Base-by-base conservation (phyloP, 1,139 yeast genomes). In the Sugiyamaella xylanicola region DNA sequence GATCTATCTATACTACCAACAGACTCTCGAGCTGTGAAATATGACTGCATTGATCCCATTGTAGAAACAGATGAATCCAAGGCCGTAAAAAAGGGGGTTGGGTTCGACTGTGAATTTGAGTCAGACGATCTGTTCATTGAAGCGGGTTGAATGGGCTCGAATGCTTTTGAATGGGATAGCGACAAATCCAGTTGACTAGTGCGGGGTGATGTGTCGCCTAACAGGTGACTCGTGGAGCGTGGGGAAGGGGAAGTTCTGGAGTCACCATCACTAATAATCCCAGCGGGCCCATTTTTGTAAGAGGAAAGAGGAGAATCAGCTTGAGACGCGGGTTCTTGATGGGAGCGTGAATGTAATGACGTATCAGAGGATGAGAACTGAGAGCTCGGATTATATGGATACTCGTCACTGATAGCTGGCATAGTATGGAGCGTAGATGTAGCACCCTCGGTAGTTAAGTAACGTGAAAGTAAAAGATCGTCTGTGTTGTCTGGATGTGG, bases 11-110 rank as follows among this genome's bases (percentile, higher is more conserved):
- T 36, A 41, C 40, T 35, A 46, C 2, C 42, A 21, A 46, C 40
- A 15, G 52, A 48, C 22, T 48, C 52, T 29, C 46, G 15, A 15
- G 52, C 52, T 27, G 52, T 48, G 19, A 48, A 48, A 40, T 48
- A 48, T 1, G 52, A 48, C 19, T 48, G 52, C 52, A 48, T 48
- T 4, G 52, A 48, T 9, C 17, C 45, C 52, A 48, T 41, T 3
- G 52, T 48, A 3, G 52, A 48, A 11, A 48, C 52, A 4, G 52
- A 48, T 27, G 52, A 41, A 48, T 40, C 47, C 25, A 41, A 16
- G 15, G 29, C 16, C 25, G 20, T 41, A 5, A 29, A 48, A 11
- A 40, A 48, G 1, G 52, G 52, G 3, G 40, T 29, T 21, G 29
- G 25, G 1, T 35, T n/a, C 16, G 52, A 8, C n/a, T n/a, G 15